Percentiles rank a stretch among this genome's conserved stretches.
These are phyloP conservation scores for Breviolum minutum DNA, from an alignment of 73 alveolate genomes.

Conservation along the genomic window DNA sequence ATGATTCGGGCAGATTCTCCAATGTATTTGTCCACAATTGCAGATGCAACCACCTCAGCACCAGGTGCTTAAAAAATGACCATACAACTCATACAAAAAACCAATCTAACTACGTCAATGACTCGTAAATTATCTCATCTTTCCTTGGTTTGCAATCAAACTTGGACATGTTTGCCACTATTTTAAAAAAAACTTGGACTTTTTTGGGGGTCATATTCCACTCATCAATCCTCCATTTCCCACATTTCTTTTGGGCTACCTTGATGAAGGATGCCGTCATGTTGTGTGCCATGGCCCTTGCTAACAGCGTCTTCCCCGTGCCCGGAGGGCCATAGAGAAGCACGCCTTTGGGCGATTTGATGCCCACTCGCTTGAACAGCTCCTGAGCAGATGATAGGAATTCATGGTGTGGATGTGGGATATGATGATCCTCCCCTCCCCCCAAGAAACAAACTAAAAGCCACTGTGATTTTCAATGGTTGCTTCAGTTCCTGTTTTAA, in stretches of 20 bases:
- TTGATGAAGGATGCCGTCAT: slow-evolving; percentile 99
- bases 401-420: no score
- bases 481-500: no score
- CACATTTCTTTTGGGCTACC: background rate
- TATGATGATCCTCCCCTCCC: no score
- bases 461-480: no score
- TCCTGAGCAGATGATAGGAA: background rate
- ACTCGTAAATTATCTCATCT: background rate
- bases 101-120: background rate
- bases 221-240: background rate
- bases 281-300: slow-evolving; percentile 99
- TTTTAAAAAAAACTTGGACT: background rate
- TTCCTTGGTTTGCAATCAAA: background rate
- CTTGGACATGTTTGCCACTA: background rate
- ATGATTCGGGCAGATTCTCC: slow-evolving; percentile 99
- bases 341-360: slow-evolving; percentile 99
- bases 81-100: background rate
- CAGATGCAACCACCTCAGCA: slow-evolving; percentile 98
- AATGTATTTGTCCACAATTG: slow-evolving; percentile 99
- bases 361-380: slow-evolving; percentile 99
- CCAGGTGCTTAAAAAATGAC: background rate
- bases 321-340: slow-evolving; percentile 99
- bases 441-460: no score
- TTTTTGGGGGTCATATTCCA: background rate
- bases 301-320: slow-evolving; percentile 99